Conservation (phyloP, 2,329 filamentous ascomycete species). For the Lecanicillium sp. region DNA sequence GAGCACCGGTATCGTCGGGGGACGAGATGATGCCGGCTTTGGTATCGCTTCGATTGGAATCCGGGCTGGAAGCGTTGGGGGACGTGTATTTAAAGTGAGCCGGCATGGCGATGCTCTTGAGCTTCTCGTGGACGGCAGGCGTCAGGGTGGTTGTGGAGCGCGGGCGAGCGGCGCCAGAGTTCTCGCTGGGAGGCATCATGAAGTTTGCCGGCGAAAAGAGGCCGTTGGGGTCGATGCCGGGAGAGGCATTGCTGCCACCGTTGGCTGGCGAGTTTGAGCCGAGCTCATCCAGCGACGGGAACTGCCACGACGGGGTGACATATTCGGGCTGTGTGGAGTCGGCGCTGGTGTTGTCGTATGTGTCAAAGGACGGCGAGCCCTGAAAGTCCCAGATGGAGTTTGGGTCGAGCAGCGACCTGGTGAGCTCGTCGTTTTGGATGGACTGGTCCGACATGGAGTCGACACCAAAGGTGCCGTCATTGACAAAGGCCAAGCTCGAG, state of each 20-base stretch:
- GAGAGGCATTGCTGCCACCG: constrained; percentile 20
- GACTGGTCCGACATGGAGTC: constrained; percentile 24
- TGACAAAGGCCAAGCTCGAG: constrained; percentile 29
- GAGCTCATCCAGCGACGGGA: constrained; percentile 26
- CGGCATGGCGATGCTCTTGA: constrained; percentile 59
- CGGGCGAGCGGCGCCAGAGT: constrained; percentile 13
- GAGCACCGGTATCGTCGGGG: constrained; percentile 46
- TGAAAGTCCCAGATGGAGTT: constrained; percentile 37
- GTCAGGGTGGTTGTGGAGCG: constrained; percentile 31
- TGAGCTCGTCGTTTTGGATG: constrained; percentile 22
- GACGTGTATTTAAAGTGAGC: constrained; percentile 53
- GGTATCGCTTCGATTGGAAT: constrained; percentile 42
- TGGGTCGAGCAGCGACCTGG: constrained; percentile 23
- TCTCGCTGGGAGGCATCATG: constrained; percentile 18
- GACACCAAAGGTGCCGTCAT: constrained; percentile 20
- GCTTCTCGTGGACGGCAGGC: constrained; percentile 51
- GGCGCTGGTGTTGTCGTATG: constrained; percentile 31
- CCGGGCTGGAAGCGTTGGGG: constrained; percentile 49
- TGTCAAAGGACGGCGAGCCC: constrained; percentile 39
- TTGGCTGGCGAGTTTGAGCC: constrained; percentile 7
- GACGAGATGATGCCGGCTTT: constrained; percentile 47
- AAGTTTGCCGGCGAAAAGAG: constrained; percentile 19
- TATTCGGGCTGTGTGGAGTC: constrained; percentile 24
- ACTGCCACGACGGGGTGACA: constrained; percentile 26
- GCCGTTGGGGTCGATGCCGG: constrained; percentile 20